Evolutionary conservation across 805 yeast genomes (phyloP).

Genomic region (Myxozyma sirexii): DNA sequence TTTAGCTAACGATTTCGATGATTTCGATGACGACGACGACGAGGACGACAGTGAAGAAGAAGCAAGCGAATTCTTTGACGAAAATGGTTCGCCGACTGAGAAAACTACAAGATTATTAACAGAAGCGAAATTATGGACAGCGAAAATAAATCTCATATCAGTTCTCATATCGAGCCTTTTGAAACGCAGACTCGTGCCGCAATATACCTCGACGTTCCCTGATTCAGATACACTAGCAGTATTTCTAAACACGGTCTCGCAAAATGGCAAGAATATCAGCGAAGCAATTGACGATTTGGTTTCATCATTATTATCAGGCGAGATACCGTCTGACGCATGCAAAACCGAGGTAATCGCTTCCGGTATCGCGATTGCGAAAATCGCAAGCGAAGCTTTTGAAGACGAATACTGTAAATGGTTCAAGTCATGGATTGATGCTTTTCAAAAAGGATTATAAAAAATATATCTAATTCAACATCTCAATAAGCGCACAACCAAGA

Average conservation of each 20-base stretch:
- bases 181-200: slow-evolving; percentile 20
- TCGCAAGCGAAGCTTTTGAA: neutral
- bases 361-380: neutral
- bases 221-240: neutral
- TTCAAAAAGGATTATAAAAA: slow-evolving; percentile 9
- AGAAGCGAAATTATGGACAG: slow-evolving; percentile 14
- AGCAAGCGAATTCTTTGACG: neutral
- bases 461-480: neutral
- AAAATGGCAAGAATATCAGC: neutral
- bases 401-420: slow-evolving; percentile 27
- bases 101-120: neutral
- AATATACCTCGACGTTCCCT: neutral
- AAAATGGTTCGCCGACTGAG: neutral
- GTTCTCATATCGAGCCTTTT: slow-evolving; percentile 16
- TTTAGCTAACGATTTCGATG: neutral
- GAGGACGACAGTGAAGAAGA: slow-evolving; percentile 12
- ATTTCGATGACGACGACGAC: slow-evolving; percentile 2
- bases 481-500: too few species aligned
- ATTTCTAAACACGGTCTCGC: slow-evolving; percentile 5
- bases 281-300: slow-evolving; percentile 3
- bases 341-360: neutral
- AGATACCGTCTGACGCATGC: too few species aligned
- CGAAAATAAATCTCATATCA: slow-evolving; percentile 11
- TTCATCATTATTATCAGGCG: neutral
- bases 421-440: slow-evolving; percentile 14